phyloP scores from a whole-genome alignment of 192 early-diverging fungal species.

The Rhizophagus clarus region DNA sequence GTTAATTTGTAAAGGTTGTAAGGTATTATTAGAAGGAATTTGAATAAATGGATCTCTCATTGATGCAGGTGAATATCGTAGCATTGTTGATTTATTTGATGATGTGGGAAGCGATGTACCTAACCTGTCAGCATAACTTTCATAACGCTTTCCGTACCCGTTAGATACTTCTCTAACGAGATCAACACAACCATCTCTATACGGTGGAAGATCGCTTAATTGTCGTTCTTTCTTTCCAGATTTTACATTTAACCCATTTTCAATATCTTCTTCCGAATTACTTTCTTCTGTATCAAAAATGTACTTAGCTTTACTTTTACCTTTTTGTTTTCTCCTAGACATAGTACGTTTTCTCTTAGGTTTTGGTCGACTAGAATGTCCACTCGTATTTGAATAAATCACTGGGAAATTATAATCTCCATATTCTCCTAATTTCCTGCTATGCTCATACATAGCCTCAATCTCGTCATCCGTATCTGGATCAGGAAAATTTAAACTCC shows the following conservation, averaged over 20 bases:
- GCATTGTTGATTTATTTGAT: not conserved
- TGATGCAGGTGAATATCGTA: not conserved
- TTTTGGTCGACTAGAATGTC: not conserved
- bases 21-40: not conserved
- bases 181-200: conserved; percentile 22
- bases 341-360: conserved; percentile 1
- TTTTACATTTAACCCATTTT: not conserved
- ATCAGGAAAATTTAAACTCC: conserved; percentile 41
- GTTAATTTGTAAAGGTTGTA: not conserved
- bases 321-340: not conserved
- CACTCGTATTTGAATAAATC: conserved; percentile 8
- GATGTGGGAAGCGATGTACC: not conserved
- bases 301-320: not conserved
- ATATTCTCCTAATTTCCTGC: conserved; percentile 30
- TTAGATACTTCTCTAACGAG: conserved; percentile 23
- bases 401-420: conserved; percentile 39
- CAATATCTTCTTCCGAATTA: not conserved
- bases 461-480: conserved; percentile 42
- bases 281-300: conserved; percentile 14
- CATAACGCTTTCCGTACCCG: conserved; percentile 2
- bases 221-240: not conserved
- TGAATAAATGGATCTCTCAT: conserved; percentile 19
- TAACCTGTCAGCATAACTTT: conserved; percentile 6
- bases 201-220: conserved; percentile 3
- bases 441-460: conserved; percentile 32